phyloP scores from a whole-genome alignment of 176 grass and related monocot genomes.

The Luzula sylvatica region DNA sequence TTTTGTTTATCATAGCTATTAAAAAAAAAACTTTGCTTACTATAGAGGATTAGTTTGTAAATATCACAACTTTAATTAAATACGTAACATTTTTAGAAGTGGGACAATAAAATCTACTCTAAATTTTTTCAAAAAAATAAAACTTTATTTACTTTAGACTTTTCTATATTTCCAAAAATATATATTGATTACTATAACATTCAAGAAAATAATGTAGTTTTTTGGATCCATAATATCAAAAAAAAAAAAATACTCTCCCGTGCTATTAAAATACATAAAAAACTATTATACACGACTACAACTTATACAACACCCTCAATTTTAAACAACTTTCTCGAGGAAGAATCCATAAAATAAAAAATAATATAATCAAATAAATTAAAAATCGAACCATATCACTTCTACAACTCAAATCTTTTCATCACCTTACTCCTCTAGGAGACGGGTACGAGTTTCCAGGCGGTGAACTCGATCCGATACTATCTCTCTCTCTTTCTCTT shows the following conservation, averaged over 20 bases:
- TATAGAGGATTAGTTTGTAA: too few relatives aligned
- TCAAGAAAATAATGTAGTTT: conserved; percentile 1
- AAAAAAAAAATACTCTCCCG: too few relatives aligned
- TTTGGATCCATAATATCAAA: too few relatives aligned
- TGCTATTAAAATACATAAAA: too few relatives aligned
- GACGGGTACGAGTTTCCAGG: conserved; percentile 15
- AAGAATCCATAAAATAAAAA: conserved; percentile 3
- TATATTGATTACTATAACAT: background rate
- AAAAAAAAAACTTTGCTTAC: background rate
- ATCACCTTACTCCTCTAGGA: too few relatives aligned
- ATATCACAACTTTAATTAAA: too few relatives aligned
- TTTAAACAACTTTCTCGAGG: background rate
- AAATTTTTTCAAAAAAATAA: too few relatives aligned
- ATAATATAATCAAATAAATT: background rate
- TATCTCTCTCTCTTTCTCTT: background rate
- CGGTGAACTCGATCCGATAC: conserved; percentile 5
- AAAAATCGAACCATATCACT: background rate
- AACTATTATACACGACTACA: background rate
- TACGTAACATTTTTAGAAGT: too few relatives aligned
- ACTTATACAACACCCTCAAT: conserved; percentile 10
- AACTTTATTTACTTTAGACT: too few relatives aligned
- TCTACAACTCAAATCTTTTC: conserved; percentile 11
- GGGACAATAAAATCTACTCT: too few relatives aligned
- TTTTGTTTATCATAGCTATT: too few relatives aligned
- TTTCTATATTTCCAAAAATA: too few relatives aligned